phyloP scores from a whole-genome alignment of 331 rosid genomes.

The Rosa hybrid region DNA sequence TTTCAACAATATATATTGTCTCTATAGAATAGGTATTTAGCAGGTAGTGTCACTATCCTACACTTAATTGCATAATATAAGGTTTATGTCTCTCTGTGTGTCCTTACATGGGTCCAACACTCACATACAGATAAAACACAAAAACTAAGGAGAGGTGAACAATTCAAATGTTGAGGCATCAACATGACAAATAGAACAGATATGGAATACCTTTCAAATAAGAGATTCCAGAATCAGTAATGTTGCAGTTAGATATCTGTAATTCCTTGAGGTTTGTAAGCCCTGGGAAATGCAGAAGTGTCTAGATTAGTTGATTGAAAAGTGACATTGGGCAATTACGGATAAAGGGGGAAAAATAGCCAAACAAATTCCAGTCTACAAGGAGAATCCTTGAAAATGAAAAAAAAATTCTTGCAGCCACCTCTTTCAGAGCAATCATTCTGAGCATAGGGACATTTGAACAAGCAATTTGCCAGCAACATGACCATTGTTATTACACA shows the following conservation, averaged over 20 bases:
- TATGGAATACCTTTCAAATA: conserved; percentile 58
- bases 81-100: background rate
- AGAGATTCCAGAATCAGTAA: conserved; percentile 60
- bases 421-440: background rate
- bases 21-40: background rate
- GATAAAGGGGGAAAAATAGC: conserved; percentile 10
- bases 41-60: background rate
- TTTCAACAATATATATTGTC: background rate
- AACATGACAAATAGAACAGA: conserved; percentile 2
- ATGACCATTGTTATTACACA: background rate
- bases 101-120: background rate
- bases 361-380: conserved; percentile 12
- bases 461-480: background rate
- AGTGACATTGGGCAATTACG: conserved; percentile 11
- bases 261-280: conserved; percentile 60
- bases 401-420: background rate
- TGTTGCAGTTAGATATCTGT: conserved; percentile 51
- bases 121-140: background rate
- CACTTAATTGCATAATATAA: background rate
- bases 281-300: conserved; percentile 40
- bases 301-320: conserved; percentile 15
- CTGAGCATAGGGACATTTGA: background rate
- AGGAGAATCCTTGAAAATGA: background rate
- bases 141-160: conserved; percentile 21
- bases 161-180: background rate